Percentiles rank a stretch among this genome's conserved stretches.
Evolutionary conservation across 768 basidiomycete species (phyloP).

Genomic region (Podaxis pistillaris): DNA sequence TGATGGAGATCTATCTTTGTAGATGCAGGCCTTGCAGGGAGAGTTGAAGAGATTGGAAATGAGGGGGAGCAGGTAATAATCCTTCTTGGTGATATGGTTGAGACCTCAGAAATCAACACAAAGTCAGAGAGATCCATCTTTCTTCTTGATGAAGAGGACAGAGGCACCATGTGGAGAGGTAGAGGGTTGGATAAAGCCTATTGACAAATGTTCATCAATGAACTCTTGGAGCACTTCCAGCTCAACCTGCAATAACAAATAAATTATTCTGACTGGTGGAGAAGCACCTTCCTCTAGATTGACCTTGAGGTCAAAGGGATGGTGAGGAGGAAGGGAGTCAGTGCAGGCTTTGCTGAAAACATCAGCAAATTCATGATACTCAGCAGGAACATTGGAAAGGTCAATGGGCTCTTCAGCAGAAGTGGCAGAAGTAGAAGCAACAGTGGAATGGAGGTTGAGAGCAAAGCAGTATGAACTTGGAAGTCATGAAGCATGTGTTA

Average conservation of each 20-base stretch:
- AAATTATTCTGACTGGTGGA: conserved; percentile 1
- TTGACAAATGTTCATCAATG: neutral
- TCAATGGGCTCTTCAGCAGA: neutral
- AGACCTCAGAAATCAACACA: conserved; percentile 8
- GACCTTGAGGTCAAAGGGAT: conserved; percentile 21
- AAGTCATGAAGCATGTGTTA: no score
- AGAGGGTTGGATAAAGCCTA: neutral
- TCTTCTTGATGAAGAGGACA: no score
- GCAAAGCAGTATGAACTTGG: neutral
- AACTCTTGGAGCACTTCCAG: neutral
- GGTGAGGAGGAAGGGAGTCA: neutral
- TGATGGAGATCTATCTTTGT: conserved; percentile 36
- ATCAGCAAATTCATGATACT: neutral
- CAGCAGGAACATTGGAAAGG: neutral
- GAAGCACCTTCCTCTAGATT: conserved; percentile 28
- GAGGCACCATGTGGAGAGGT: neutral
- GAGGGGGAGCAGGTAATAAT: neutral
- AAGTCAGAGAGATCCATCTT: neutral
- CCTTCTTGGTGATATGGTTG: conserved; percentile 18
- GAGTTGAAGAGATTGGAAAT: neutral
- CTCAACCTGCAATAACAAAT: no score
- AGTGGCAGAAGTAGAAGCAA: neutral
- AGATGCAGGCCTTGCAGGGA: conserved; percentile 26
- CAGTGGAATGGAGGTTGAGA: neutral
- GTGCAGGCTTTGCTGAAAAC: neutral